Evolutionary conservation across 1,139 yeast species (phyloP).

Genomic region (Candida pseudocylindracea): DNA sequence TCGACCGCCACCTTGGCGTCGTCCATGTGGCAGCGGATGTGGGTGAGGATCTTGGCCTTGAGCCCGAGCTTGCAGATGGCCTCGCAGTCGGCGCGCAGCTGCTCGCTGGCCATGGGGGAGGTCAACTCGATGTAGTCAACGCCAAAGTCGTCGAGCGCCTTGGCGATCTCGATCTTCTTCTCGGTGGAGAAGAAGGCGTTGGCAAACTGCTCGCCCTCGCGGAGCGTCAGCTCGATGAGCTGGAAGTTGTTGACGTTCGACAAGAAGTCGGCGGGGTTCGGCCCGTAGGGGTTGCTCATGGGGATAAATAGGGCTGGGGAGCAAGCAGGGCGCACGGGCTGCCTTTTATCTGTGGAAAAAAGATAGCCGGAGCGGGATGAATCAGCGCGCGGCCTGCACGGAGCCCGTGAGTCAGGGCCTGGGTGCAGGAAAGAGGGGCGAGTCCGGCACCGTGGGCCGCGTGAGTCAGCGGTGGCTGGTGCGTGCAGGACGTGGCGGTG

Average conservation of each 20-base stretch:
- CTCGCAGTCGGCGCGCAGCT: constrained; percentile 31
- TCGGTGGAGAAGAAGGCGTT: constrained; percentile 32
- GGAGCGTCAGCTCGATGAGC: constrained; percentile 29
- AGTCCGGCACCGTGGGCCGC: no score
- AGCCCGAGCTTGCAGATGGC: constrained; percentile 34
- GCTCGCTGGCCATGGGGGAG: constrained; percentile 35
- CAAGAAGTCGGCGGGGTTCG: constrained; percentile 32
- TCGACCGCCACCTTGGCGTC: constrained; percentile 36
- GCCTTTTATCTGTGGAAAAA: no score
- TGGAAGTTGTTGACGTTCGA: constrained; percentile 30
- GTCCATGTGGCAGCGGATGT: constrained; percentile 37
- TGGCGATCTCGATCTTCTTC: constrained; percentile 30
- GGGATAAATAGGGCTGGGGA: no score
- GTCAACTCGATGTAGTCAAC: constrained; percentile 37
- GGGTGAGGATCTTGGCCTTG: constrained; percentile 31
- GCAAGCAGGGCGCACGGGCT: no score
- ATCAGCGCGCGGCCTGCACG: no score
- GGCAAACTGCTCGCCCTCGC: constrained; percentile 44
- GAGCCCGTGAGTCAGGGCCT: no score
- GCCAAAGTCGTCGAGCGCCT: constrained; percentile 34
- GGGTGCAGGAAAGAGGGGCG: no score
- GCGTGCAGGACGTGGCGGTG: no score
- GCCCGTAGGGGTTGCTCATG: constrained; percentile 25
- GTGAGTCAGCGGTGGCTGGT: no score
- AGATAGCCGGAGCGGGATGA: no score